Percentiles rank a stretch among this genome's conserved stretches.
These are phyloP conservation scores for Entomortierella parvispora DNA, from an alignment of 192 early-diverging fungal species.

Conservation along the genomic window DNA sequence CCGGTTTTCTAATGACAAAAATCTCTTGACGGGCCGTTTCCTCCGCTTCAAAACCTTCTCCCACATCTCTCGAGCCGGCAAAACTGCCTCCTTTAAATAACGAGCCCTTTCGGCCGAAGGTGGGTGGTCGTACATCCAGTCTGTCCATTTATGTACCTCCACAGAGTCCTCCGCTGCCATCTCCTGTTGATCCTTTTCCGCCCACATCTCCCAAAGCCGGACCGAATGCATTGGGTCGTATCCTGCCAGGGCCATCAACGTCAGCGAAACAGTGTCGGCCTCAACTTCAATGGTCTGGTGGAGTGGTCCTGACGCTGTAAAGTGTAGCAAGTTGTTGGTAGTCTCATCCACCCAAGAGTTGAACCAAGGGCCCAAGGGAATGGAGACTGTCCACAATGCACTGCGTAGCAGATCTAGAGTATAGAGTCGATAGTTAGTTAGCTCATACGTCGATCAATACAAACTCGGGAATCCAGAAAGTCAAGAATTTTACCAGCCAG, in stretches of 20 bases:
- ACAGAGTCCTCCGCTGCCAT: slow-evolving; percentile 30
- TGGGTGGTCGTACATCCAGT: slow-evolving; percentile 54
- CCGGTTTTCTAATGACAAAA: slow-evolving; percentile 21
- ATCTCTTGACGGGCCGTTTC: slow-evolving; percentile 28
- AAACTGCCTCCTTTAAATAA: slow-evolving; percentile 39
- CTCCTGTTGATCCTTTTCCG: slow-evolving; percentile 41
- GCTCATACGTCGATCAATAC: background rate
- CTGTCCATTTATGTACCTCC: slow-evolving; percentile 49
- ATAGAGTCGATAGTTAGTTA: background rate
- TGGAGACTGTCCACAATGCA: slow-evolving; percentile 43
- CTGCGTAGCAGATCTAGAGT: slow-evolving; percentile 34
- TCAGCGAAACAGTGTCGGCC: slow-evolving; percentile 61
- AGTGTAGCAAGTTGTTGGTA: slow-evolving; percentile 32
- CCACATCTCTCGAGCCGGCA: slow-evolving; percentile 44
- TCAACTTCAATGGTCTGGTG: slow-evolving; percentile 57
- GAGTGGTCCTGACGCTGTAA: slow-evolving; percentile 33
- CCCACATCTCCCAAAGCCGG: slow-evolving; percentile 62
- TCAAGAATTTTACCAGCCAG: slow-evolving; percentile 48
- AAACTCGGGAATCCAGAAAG: background rate
- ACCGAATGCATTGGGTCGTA: slow-evolving; percentile 63
- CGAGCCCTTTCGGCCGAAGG: slow-evolving; percentile 45
- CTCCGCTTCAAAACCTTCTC: slow-evolving; percentile 32
- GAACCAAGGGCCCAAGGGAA: slow-evolving; percentile 44
- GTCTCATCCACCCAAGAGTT: slow-evolving; percentile 39
- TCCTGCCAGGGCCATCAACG: slow-evolving; percentile 64